A percentile compares a stretch with the other conserved stretches of the same genome.
Evolutionary conservation across 2,329 filamentous ascomycete species (phyloP).

Genomic region (Chrysoporthe puriensis): DNA sequence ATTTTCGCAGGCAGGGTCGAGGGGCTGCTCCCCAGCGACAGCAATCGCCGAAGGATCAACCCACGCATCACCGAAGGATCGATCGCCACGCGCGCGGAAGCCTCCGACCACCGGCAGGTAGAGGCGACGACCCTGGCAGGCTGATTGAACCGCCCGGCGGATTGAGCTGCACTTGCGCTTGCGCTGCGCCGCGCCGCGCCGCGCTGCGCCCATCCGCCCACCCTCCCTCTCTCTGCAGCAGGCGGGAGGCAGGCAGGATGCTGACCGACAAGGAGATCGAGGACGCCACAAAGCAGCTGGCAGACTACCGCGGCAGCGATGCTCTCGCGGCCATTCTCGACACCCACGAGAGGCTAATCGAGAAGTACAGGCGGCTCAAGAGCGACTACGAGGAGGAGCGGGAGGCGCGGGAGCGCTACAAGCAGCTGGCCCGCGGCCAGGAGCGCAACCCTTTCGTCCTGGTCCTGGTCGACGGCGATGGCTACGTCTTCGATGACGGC

Average conservation of each 20-base stretch:
- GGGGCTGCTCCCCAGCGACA: too few species aligned
- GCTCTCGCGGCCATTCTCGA: constrained; percentile 30
- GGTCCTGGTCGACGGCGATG: constrained; percentile 65
- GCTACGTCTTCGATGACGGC: constrained; percentile 58
- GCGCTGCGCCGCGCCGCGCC: too few species aligned
- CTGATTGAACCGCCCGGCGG: too few species aligned
- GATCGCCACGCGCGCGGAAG: too few species aligned
- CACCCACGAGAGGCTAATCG: constrained; percentile 47
- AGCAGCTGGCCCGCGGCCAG: constrained; percentile 52
- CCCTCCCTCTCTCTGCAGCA: neutral
- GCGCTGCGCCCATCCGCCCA: neutral
- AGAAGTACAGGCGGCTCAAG: constrained; percentile 58
- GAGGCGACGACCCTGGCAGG: too few species aligned
- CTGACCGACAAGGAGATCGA: constrained; percentile 37
- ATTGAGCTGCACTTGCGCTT: too few species aligned
- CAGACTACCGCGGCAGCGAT: constrained; percentile 37
- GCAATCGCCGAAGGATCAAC: too few species aligned
- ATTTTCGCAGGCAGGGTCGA: too few species aligned
- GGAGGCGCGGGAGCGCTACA: constrained; percentile 57
- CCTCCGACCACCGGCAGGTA: too few species aligned
- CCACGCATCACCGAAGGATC: too few species aligned
- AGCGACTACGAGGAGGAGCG: constrained; percentile 62
- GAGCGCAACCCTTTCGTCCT: constrained; percentile 63
- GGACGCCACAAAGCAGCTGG: constrained; percentile 36
- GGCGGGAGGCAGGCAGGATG: constrained; percentile 26